Percentiles rank a stretch among this genome's conserved stretches.
Evolutionary conservation across 1,284 basidiomycete genomes (phyloP).

Genomic region (Dichomitus squalens): DNA sequence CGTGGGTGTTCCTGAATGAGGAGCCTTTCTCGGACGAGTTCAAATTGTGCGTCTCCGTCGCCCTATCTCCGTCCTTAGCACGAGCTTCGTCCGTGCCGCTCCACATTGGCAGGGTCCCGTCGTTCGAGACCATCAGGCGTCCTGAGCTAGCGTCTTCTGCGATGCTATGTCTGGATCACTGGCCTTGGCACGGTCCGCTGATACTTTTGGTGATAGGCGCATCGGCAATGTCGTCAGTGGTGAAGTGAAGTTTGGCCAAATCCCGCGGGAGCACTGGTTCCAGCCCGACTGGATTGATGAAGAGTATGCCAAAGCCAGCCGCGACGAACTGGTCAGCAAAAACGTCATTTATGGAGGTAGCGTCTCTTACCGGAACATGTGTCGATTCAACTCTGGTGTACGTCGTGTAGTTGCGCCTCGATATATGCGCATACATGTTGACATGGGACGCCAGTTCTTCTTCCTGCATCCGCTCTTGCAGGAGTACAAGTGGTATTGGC

Average conservation of each 20-base stretch:
- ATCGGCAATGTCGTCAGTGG: slow-evolving; percentile 41
- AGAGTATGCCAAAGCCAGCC: slow-evolving; percentile 64
- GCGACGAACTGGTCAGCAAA: slow-evolving; percentile 75
- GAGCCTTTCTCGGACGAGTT: slow-evolving; percentile 74
- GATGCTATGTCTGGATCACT: background rate
- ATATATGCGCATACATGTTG: slow-evolving; percentile 77
- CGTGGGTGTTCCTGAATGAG: slow-evolving; percentile 81
- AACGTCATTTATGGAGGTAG: slow-evolving; percentile 87
- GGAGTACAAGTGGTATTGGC: slow-evolving; percentile 34
- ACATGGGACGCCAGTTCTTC: slow-evolving; percentile 65
- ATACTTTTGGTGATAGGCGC: no score
- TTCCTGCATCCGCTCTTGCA: slow-evolving; percentile 62
- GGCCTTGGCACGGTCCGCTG: no score
- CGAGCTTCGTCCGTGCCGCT: no score
- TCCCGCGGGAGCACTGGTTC: slow-evolving; percentile 76
- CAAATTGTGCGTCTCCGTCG: slow-evolving; percentile 43
- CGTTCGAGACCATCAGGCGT: background rate
- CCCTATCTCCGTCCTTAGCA: background rate
- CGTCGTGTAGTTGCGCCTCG: slow-evolving; percentile 73
- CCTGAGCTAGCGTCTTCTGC: background rate
- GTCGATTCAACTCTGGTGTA: slow-evolving; percentile 65
- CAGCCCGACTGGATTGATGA: slow-evolving; percentile 89
- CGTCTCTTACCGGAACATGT: slow-evolving; percentile 50
- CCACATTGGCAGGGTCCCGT: no score
- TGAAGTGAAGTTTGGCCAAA: slow-evolving; percentile 45